Percentiles rank a stretch among this genome's conserved stretches.
Conservation (phyloP, 2,329 filamentous ascomycete genomes). For the Fusarium multiceps region DNA sequence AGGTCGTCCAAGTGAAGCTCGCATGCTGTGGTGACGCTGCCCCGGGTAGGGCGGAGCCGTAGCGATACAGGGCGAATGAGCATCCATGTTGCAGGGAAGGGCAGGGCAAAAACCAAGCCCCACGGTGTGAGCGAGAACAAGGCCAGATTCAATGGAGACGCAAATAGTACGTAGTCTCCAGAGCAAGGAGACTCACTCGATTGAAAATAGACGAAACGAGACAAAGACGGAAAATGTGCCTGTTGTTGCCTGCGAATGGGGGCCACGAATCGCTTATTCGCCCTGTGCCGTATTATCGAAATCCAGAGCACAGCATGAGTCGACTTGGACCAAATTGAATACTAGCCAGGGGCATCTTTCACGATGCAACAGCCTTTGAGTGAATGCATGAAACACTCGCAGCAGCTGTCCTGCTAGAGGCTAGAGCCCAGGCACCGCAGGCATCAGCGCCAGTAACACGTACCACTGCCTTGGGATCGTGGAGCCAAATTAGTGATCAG, state of each 20-base stretch:
- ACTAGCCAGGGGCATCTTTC: slow-evolving; percentile 23
- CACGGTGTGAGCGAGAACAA: slow-evolving; percentile 36
- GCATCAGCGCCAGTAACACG: slow-evolving; percentile 27
- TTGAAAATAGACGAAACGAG: slow-evolving; percentile 32
- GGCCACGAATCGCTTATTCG: slow-evolving; percentile 27
- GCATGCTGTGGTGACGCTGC: slow-evolving; percentile 23
- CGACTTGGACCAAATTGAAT: background rate
- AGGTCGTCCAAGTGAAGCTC: slow-evolving; percentile 34
- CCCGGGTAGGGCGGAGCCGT: slow-evolving; percentile 35
- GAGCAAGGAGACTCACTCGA: background rate
- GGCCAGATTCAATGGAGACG: slow-evolving; percentile 10
- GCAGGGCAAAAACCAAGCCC: slow-evolving; percentile 37
- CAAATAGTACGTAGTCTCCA: background rate
- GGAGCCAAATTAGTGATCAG: slow-evolving; percentile 11
- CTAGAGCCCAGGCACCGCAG: slow-evolving; percentile 23
- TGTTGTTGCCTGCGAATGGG: slow-evolving; percentile 37
- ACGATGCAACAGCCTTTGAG: slow-evolving; percentile 28
- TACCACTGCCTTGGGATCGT: slow-evolving; percentile 37
- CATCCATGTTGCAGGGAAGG: slow-evolving; percentile 30
- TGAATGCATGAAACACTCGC: slow-evolving; percentile 39
- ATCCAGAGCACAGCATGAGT: slow-evolving; percentile 10
- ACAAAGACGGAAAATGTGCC: slow-evolving; percentile 8
- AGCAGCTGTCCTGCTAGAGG: slow-evolving; percentile 29
- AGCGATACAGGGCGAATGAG: slow-evolving; percentile 30
- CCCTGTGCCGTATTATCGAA: slow-evolving; percentile 1